These are phyloP conservation scores for Pseudonectria buxi DNA, from an alignment of 2,329 filamentous ascomycete species.

Conservation along the genomic window DNA sequence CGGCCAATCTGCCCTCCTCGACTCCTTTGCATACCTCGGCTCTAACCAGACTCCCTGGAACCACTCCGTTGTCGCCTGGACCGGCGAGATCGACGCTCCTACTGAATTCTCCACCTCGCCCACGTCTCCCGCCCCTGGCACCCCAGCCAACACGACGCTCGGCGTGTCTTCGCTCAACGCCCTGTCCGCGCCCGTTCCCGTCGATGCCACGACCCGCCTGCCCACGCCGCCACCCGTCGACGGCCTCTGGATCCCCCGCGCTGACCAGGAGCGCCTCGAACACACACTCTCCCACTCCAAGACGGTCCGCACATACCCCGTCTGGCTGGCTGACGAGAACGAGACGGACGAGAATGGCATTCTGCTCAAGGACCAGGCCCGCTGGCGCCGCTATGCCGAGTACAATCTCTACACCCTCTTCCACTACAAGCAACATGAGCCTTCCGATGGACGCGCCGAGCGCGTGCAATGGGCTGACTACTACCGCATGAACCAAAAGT, in stretches of 20 bases:
- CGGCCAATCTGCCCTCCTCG: slow-evolving; percentile 86
- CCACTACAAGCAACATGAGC: slow-evolving; percentile 93
- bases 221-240: slow-evolving; percentile 56
- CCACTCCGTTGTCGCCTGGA: slow-evolving; percentile 91
- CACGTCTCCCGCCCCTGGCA: slow-evolving; percentile 37
- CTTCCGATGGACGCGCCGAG: slow-evolving; percentile 75
- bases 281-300: slow-evolving; percentile 64
- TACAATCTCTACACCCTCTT: slow-evolving; percentile 87
- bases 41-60: slow-evolving; percentile 82
- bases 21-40: slow-evolving; percentile 81
- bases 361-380: slow-evolving; percentile 69
- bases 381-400: slow-evolving; percentile 88
- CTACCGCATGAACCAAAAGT: slow-evolving; percentile 85
- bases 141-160: slow-evolving; percentile 40
- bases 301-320: slow-evolving; percentile 72
- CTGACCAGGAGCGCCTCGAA: slow-evolving; percentile 68
- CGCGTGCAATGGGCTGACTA: slow-evolving; percentile 87
- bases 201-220: slow-evolving; percentile 53
- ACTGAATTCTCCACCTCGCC: slow-evolving; percentile 21
- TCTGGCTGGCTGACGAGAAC: slow-evolving; percentile 78
- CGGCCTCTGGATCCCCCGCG: slow-evolving; percentile 61
- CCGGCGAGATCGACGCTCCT: slow-evolving; percentile 68
- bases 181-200: slow-evolving; percentile 71
- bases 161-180: slow-evolving; percentile 57
- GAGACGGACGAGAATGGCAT: slow-evolving; percentile 63